Conservation (phyloP, 228 moss, liverwort and hornwort species). For the Sphagnum fallax region DNA sequence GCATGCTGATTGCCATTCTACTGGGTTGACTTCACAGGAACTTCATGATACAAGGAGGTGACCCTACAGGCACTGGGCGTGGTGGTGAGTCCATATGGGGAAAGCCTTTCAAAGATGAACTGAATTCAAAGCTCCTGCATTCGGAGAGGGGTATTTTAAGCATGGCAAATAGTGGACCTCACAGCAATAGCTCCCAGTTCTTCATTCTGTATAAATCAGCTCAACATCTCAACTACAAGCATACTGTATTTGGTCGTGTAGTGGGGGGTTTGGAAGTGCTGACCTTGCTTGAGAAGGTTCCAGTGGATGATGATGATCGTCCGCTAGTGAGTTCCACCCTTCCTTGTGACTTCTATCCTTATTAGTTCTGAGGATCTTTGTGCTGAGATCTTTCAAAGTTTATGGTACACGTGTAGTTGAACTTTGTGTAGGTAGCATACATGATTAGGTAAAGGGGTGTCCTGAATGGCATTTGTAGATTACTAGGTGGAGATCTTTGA, state of each 20-base stretch:
- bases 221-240: conserved; percentile 90
- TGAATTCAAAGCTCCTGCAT: conserved; percentile 88
- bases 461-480: no score
- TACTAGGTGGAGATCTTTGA: no score
- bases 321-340: conserved; percentile 37
- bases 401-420: no score
- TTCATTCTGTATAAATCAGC: conserved; percentile 94
- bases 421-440: no score
- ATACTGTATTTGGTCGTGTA: conserved; percentile 81
- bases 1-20: no score
- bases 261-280: conserved; percentile 87
- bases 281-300: conserved; percentile 76
- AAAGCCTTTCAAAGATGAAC: conserved; percentile 94
- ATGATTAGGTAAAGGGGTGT: no score
- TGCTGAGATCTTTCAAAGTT: no score
- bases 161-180: conserved; percentile 96
- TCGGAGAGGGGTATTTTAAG: conserved; percentile 83
- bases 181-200: conserved; percentile 92
- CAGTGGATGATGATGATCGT: conserved; percentile 85
- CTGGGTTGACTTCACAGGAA: conserved; percentile 31
- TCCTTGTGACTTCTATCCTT: neutral
- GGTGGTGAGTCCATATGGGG: conserved; percentile 98
- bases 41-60: conserved; percentile 99
- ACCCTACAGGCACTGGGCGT: conserved; percentile 90
- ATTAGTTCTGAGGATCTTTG: neutral